Conservation (phyloP, 495 filamentous ascomycete species). For the Penicillium longicatenatum region DNA sequence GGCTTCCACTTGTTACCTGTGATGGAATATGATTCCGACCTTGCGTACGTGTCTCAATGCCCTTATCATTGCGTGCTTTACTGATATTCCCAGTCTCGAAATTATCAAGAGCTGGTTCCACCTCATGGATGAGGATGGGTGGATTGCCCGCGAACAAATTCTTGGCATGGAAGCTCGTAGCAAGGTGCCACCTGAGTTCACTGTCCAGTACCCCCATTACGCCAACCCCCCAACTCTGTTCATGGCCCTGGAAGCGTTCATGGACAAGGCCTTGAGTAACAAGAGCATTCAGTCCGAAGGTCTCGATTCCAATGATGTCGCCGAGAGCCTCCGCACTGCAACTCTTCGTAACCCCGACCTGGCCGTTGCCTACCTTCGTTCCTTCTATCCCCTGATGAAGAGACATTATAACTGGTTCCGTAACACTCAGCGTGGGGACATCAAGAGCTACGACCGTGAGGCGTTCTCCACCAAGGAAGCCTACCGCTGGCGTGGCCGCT, state of each 20-base stretch:
- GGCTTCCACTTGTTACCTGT: conserved; percentile 95
- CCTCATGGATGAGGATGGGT: conserved; percentile 94
- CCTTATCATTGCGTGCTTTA: background rate
- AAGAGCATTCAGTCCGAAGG: conserved; percentile 27
- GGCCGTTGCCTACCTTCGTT: conserved; percentile 71
- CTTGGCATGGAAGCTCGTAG: conserved; percentile 90
- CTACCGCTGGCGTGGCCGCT: conserved; percentile 95
- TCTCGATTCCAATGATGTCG: conserved; percentile 25
- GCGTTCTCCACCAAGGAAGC: conserved; percentile 85
- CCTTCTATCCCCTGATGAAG: conserved; percentile 88
- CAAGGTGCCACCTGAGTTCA: conserved; percentile 95
- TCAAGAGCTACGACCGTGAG: conserved; percentile 86
- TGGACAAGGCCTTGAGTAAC: conserved; percentile 66
- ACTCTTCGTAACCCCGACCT: conserved; percentile 67
- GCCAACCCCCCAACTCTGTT: conserved; percentile 98
- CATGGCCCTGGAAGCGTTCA: conserved; percentile 78
- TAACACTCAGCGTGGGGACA: conserved; percentile 84
- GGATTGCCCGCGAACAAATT: conserved; percentile 97
- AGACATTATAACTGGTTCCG: conserved; percentile 94
- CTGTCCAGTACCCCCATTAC: conserved; percentile 95
- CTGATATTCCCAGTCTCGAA: conserved; percentile 58
- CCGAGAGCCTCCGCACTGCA: conserved; percentile 50
- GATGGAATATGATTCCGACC: conserved; percentile 88
- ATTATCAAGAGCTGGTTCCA: conserved; percentile 95
- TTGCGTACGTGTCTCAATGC: conserved; percentile 55